phyloP scores from a whole-genome alignment of 495 filamentous ascomycete genomes.

The Aspergillus avenaceus region DNA sequence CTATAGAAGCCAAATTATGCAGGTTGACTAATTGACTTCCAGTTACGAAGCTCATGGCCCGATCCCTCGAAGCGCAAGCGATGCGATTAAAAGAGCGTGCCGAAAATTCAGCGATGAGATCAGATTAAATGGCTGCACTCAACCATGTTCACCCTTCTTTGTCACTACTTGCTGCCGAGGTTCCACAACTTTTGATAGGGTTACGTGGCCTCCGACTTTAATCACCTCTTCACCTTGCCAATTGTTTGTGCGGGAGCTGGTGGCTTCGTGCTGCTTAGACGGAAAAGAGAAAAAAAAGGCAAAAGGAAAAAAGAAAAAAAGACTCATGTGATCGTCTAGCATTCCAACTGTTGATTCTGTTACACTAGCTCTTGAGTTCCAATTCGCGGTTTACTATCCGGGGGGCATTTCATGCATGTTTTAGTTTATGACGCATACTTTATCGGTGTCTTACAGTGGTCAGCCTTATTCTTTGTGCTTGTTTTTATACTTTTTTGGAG shows the following conservation, averaged over 20 bases:
- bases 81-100: slow-evolving; percentile 71
- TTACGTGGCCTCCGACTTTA: slow-evolving; percentile 2
- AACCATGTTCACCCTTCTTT: slow-evolving; percentile 4
- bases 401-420: background rate
- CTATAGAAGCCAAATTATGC: slow-evolving; percentile 4
- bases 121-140: slow-evolving; percentile 34
- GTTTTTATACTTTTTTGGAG: background rate
- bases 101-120: slow-evolving; percentile 56
- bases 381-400: background rate
- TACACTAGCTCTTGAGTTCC: slow-evolving; percentile 3
- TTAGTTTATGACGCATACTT: background rate
- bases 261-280: slow-evolving; percentile 3
- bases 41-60: slow-evolving; percentile 87
- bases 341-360: background rate
- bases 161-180: background rate
- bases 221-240: background rate
- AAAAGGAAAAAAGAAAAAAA: too few relatives aligned
- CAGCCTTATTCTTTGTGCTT: background rate
- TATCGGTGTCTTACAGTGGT: background rate
- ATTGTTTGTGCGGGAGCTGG: background rate
- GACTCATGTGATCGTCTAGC: slow-evolving; percentile 1
- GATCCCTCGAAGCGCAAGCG: slow-evolving; percentile 81
- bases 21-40: slow-evolving; percentile 20
- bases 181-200: background rate
- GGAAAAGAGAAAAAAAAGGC: too few relatives aligned